Base-by-base conservation (phyloP, 192 early-diverging fungal genomes). In the Paraglomus occultum region DNA sequence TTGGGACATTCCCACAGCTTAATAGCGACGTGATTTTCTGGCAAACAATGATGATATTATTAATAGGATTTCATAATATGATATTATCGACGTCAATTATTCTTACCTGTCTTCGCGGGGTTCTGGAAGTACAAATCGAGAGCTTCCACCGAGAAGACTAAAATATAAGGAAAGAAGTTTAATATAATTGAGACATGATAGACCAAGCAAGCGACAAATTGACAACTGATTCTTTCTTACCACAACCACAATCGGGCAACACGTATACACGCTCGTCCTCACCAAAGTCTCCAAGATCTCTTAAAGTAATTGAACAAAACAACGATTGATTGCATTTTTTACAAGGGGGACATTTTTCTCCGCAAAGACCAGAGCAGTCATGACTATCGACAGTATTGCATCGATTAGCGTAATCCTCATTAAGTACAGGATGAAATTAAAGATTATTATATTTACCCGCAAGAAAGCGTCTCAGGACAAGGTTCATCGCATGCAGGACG, bases 1-100 rank as follows among this genome's bases (percentile, higher is more conserved):
- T 59, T 15, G 44, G 78, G 78, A 65, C 78, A 79, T n/a, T 53
- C n/a, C 78, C 78, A 79, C 6, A 79, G 64, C 63, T 64, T 73
- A 31, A 77, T 62, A 8, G 73, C 73, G 4, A 52, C 67, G 11
- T 77, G 76, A 18, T 66, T 47, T 10, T 50, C 73, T 74, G 70
- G 20, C 15, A 18, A 14, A 9, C 23, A 44, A 39, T 70, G 6
- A 14, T 39, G 15, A 31, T 5, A 58, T 8, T n/a, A 38, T 51
- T n/a, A 52, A 20, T 22, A 69, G 22, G 5, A 59, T 54, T 59
- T 14, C 39, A 53, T 18, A 14, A 20, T 9, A 20, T 22, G 7
- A 64, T 22, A 0, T 18, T 11, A 23, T 12, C 5, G 18, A 23
- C 31, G 3, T 31, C 22, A 65, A 14, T 10, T 57, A 15, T 18